A percentile compares a stretch with the other conserved stretches of the same genome.
Evolutionary conservation across 2,329 filamentous ascomycete genomes (phyloP).

Genomic region (Colletotrichum camelliae): DNA sequence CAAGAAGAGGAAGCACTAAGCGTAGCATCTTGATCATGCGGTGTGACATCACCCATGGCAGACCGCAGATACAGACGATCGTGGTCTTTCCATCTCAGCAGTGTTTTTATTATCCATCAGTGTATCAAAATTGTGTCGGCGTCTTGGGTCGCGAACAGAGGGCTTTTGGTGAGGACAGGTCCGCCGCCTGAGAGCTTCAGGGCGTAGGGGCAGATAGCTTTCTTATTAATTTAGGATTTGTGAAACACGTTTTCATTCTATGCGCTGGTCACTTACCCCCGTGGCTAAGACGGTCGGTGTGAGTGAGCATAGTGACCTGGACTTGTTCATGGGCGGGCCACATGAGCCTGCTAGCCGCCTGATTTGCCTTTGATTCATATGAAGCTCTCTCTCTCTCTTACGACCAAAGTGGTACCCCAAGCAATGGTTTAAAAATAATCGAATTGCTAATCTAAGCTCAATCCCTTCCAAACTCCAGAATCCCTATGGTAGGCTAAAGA

Average conservation of each 20-base stretch:
- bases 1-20: constrained; percentile 69
- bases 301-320: neutral
- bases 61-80: neutral
- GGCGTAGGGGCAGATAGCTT: constrained; percentile 4
- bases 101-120: constrained; percentile 11
- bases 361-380: neutral
- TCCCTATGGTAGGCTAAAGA: constrained; percentile 6
- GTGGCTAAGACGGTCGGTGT: neutral
- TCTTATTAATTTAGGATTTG: constrained; percentile 6
- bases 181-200: neutral
- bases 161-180: neutral
- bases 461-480: constrained; percentile 4
- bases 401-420: neutral
- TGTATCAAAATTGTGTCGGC: constrained; percentile 23
- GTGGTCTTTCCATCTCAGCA: neutral
- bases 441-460: neutral
- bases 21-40: neutral
- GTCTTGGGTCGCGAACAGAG: constrained; percentile 2
- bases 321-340: neutral
- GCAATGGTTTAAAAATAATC: neutral
- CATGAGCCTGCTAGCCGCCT: neutral
- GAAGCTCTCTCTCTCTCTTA: neutral
- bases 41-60: neutral
- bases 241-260: neutral
- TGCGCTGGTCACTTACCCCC: neutral